phyloP scores from a whole-genome alignment of 768 basidiomycete genomes.

The Lepiota brunneoincarnata region DNA sequence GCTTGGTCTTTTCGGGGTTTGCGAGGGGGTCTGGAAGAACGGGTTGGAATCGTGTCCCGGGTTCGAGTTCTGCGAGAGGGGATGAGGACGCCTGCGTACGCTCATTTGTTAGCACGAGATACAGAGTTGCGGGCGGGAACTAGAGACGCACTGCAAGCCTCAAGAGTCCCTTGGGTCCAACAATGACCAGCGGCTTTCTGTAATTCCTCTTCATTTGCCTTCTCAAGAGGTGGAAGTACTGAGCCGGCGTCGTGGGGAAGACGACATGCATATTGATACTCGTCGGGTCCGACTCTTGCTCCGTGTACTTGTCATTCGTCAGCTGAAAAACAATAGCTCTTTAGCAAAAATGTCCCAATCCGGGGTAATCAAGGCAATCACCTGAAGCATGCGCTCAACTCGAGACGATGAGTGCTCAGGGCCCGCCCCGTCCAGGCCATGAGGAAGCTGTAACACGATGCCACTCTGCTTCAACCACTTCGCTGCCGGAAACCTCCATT shows the following conservation, averaged over 20 bases:
- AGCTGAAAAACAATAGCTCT: conserved; percentile 40
- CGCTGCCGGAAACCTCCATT: conserved; percentile 42
- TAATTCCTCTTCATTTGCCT: conserved; percentile 84
- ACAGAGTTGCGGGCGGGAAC: background rate
- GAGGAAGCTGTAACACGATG: conserved; percentile 80
- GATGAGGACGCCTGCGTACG: conserved; percentile 68
- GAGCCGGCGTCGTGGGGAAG: conserved; percentile 86
- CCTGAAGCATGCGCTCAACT: conserved; percentile 86
- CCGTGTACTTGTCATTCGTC: conserved; percentile 64
- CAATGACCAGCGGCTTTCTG: conserved; percentile 82
- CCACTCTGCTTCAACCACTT: conserved; percentile 95
- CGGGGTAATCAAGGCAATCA: no score
- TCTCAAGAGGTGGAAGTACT: conserved; percentile 92
- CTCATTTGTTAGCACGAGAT: background rate
- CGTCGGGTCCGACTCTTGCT: conserved; percentile 26
- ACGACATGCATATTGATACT: conserved; percentile 84
- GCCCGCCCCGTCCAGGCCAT: conserved; percentile 90
- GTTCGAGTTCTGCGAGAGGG: conserved; percentile 54
- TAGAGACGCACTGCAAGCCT: conserved; percentile 60
- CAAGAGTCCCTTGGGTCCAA: conserved; percentile 81
- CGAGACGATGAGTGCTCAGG: conserved; percentile 92
- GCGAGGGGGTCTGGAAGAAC: conserved; percentile 55
- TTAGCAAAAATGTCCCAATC: no score
- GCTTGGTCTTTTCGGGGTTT: conserved; percentile 40
- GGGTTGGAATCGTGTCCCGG: conserved; percentile 62